These are phyloP conservation scores for Blastobotrys buckinghamii DNA, from an alignment of 1,139 yeast genomes.

Conservation along the genomic window DNA sequence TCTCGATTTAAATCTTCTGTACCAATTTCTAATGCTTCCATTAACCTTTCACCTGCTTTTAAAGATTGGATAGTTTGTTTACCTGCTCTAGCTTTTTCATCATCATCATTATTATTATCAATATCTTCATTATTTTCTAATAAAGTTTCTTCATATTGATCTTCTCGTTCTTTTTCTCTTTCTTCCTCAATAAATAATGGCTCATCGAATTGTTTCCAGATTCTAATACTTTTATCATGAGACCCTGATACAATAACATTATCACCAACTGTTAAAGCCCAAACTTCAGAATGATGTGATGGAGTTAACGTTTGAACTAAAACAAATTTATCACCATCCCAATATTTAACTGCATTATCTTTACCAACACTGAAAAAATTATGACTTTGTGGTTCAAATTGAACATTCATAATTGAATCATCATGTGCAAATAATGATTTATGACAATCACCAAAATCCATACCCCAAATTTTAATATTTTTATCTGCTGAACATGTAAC, in stretches of 20 bases:
- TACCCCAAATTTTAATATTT: conserved; percentile 95
- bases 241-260: conserved; percentile 75
- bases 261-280: conserved; percentile 85
- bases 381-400: conserved; percentile 76
- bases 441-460: conserved; percentile 98
- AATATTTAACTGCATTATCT: conserved; percentile 83
- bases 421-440: conserved; percentile 94
- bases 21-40: conserved; percentile 90
- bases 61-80: conserved; percentile 87
- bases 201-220: conserved; percentile 91
- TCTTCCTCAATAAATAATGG: conserved; percentile 95
- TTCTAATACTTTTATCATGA: conserved; percentile 86
- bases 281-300: conserved; percentile 84
- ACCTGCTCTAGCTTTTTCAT: conserved; percentile 56
- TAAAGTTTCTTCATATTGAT: conserved; percentile 72
- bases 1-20: conserved; percentile 51
- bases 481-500: conserved; percentile 96
- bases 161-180: conserved; percentile 91
- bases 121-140: conserved; percentile 57
- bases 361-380: conserved; percentile 87
- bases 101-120: conserved; percentile 39
- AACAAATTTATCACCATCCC: conserved; percentile 98
- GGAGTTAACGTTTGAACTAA: conserved; percentile 85
- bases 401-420: conserved; percentile 87
- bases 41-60: conserved; percentile 88